phyloP scores from a whole-genome alignment of 495 filamentous ascomycete genomes.

The Geopyxis carbonaria region DNA sequence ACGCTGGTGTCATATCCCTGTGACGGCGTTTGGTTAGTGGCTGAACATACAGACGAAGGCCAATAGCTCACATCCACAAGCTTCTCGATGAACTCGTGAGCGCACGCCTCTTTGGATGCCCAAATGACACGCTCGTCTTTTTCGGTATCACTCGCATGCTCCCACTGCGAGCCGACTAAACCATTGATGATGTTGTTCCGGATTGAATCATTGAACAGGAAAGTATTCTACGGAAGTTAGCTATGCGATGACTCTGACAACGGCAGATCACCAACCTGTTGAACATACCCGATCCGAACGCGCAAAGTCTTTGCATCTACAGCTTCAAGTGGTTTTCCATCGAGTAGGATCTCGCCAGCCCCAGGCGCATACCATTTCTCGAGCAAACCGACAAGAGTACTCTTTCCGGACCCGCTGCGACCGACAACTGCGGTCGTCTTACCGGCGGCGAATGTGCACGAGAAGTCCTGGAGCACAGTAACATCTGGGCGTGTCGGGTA shows the following conservation, averaged over 20 bases:
- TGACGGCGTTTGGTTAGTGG: conserved; percentile 21
- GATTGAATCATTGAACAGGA: conserved; percentile 51
- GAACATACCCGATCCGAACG: conserved; percentile 46
- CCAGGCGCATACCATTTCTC: conserved; percentile 51
- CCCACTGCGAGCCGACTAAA: conserved; percentile 45
- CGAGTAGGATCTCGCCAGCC: conserved; percentile 12
- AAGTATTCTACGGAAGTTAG: conserved; percentile 46
- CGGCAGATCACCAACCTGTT: conserved; percentile 35
- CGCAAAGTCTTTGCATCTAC: conserved; percentile 48
- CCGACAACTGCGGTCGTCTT: conserved; percentile 79
- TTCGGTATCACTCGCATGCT: conserved; percentile 30
- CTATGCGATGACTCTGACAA: conserved; percentile 48
- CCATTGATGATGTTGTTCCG: conserved; percentile 39
- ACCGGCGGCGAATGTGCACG: conserved; percentile 44
- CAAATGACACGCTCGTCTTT: conserved; percentile 40
- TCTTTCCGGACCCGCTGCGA: conserved; percentile 75
- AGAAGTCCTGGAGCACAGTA: conserved; percentile 38
- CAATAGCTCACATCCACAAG: conserved; percentile 48
- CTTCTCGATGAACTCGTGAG: conserved; percentile 41
- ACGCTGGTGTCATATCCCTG: conserved; percentile 40
- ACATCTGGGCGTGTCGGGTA: conserved; percentile 48
- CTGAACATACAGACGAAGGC: conserved; percentile 12
- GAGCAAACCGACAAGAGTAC: conserved; percentile 78
- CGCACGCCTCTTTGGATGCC: conserved; percentile 42
- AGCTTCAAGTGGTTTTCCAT: conserved; percentile 30